Evolutionary conservation across 2,329 filamentous ascomycete genomes (phyloP), one percentile per base, ranked within the genome.

Genomic region (Monilinia vaccinii-corymbosi): DNA sequence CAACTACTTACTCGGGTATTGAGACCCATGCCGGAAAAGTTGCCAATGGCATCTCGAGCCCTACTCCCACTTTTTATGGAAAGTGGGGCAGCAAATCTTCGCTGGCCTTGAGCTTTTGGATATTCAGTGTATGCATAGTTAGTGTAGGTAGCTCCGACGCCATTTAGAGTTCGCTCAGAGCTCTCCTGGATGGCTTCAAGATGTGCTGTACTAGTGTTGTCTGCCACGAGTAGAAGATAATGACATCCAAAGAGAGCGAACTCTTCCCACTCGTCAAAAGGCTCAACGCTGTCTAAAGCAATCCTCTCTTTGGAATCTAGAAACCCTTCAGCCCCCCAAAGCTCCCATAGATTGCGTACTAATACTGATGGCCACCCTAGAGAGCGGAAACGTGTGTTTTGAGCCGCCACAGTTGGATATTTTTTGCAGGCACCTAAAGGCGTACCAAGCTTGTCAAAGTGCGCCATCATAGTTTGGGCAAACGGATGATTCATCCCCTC

Each of bases 221-320:
- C 53, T 16, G 90, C 89, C 55, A 84, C 78, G 10, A 96, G 78
- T 47, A 97, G 75, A 66, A 92, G 88, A 73, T 96, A 96, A 73
- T 97, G 92, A 38, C 85, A 85, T 2, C 83, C 84, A 72, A 95
- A 96, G 0, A 96, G 77, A 2, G 88, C 85, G 70, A 97, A 91
- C 69, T 97, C 93, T 73, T 97, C 93, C 91, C 91, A 96, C 73
- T 97, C 92, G 72, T 97, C 93, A 70, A 97, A 97, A 0, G 87
- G 84, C 69, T 97, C 93, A 18, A 91, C 73, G 0, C 75, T 70
- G 66, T 96, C 87, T 16, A 97, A 74, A 13, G 75, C 75, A 40
- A 71, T 75, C 64, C 89, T 81, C 63, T 89, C 80, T 1, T 78
- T 73, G 1, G 79, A 69, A 7, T 77, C 78, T 23, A 96, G 74